These are phyloP conservation scores for Ogataea trehalophila DNA, from an alignment of 805 yeast species.

Conservation along the genomic window DNA sequence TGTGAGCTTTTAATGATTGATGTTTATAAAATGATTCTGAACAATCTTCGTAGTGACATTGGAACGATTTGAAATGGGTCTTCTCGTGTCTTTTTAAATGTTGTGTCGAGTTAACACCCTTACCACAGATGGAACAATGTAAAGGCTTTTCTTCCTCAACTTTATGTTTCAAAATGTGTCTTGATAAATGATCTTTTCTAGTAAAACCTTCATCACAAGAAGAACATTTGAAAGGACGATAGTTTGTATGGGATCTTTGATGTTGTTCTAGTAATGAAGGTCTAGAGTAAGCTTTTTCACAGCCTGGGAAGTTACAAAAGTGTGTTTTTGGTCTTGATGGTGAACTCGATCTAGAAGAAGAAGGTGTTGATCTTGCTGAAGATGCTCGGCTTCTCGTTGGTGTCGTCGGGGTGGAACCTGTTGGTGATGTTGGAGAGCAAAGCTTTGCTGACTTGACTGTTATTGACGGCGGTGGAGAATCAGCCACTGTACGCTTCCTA, in stretches of 20 bases:
- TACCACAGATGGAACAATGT: conserved; percentile 69
- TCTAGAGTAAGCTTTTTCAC: conserved; percentile 71
- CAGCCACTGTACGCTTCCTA: no score
- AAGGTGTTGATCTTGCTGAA: conserved; percentile 5
- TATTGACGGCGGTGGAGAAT: no score
- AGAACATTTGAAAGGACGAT: conserved; percentile 69
- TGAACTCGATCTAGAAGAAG: conserved; percentile 31
- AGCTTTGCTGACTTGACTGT: no score
- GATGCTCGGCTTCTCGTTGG: not conserved
- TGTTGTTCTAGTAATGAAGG: conserved; percentile 86
- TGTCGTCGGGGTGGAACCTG: not conserved
- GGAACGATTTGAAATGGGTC: conserved; percentile 67
- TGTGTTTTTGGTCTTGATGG: conserved; percentile 53
- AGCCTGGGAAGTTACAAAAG: conserved; percentile 58
- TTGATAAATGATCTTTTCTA: conserved; percentile 74
- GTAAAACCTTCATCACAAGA: conserved; percentile 63
- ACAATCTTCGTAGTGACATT: conserved; percentile 61
- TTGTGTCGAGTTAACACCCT: conserved; percentile 76
- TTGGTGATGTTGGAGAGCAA: not conserved
- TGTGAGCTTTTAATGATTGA: conserved; percentile 71
- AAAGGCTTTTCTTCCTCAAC: conserved; percentile 55
- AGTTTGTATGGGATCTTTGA: conserved; percentile 69
- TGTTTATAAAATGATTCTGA: conserved; percentile 64
- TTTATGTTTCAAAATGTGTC: conserved; percentile 66
- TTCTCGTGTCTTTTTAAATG: conserved; percentile 79